A percentile compares a stretch with the other conserved stretches of the same genome.
These are phyloP conservation scores for Dichotomocladium elegans DNA, from an alignment of 371 early-diverging fungal species.

Conservation along the genomic window DNA sequence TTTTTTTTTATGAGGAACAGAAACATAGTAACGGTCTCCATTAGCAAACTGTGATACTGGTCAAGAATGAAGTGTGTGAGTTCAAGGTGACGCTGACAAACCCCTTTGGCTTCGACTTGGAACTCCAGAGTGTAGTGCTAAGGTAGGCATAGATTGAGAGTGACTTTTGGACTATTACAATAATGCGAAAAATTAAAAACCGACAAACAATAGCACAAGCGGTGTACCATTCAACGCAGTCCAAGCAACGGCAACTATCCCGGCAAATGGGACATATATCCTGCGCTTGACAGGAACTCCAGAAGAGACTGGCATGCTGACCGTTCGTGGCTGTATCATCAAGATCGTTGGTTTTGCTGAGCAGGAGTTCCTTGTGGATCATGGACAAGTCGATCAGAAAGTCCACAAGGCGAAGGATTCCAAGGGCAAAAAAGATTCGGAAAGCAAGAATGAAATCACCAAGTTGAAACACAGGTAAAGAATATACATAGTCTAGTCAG, in stretches of 20 bases:
- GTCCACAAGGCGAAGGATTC: conserved; percentile 24
- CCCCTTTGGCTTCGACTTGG: conserved; percentile 79
- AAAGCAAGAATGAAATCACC: conserved; percentile 34
- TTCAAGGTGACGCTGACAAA: conserved; percentile 71
- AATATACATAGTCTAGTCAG: not conserved
- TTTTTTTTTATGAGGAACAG: not conserved
- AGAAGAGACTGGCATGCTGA: conserved; percentile 52
- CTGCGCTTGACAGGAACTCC: conserved; percentile 66
- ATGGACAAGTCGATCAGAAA: conserved; percentile 28
- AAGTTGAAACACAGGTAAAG: conserved; percentile 34
- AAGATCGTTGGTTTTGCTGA: conserved; percentile 71
- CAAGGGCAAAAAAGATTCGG: conserved; percentile 40
- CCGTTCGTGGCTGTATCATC: conserved; percentile 64
- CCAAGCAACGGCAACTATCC: conserved; percentile 57
- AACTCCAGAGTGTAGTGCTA: conserved; percentile 61
- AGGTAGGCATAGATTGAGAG: conserved; percentile 32
- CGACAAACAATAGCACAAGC: conserved; percentile 41
- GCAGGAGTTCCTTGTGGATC: conserved; percentile 61
- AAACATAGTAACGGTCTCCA: not conserved
- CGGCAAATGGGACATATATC: conserved; percentile 57
- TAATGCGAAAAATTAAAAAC: not conserved
- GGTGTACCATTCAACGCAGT: conserved; percentile 60
- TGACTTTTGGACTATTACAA: too few relatives aligned
- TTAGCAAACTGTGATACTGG: conserved; percentile 39
- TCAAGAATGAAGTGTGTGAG: conserved; percentile 65